Percentiles rank a stretch among this genome's conserved stretches.
Evolutionary conservation across 805 yeast genomes (phyloP).

Genomic region (Hanseniaspora osmophila): DNA sequence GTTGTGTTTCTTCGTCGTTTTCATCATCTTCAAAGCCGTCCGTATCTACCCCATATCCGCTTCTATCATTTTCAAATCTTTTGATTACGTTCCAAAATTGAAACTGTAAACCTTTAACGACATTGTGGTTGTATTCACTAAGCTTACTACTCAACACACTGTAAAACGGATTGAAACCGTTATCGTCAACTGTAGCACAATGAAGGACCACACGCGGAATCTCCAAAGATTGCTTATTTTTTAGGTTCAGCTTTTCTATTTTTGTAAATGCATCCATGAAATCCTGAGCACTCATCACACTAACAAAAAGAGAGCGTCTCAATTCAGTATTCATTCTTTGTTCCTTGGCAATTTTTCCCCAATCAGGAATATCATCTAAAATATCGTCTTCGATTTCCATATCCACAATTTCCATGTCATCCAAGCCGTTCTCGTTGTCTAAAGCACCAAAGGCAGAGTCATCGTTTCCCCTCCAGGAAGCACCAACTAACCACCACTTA

Average conservation of each 20-base stretch:
- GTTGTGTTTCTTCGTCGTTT: constrained; percentile 18
- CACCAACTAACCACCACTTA: constrained; percentile 98
- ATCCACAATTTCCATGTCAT: constrained; percentile 21
- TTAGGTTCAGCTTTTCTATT: constrained; percentile 64
- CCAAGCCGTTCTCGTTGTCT: constrained; percentile 6
- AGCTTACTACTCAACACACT: constrained; percentile 64
- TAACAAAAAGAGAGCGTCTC: constrained; percentile 83
- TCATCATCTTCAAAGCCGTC: constrained; percentile 19
- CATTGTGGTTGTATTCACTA: constrained; percentile 51
- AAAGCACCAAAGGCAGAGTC: constrained; percentile 9
- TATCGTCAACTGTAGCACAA: constrained; percentile 65
- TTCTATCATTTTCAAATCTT: constrained; percentile 46
- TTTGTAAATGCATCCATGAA: constrained; percentile 76
- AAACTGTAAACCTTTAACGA: constrained; percentile 78
- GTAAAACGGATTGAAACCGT: constrained; percentile 80
- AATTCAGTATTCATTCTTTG: constrained; percentile 94
- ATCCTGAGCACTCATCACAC: constrained; percentile 91
- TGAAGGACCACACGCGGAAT: constrained; percentile 76
- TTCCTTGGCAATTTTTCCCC: constrained; percentile 72
- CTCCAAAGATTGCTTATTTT: constrained; percentile 70
- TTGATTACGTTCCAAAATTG: constrained; percentile 75
- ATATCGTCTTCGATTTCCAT: constrained; percentile 40
- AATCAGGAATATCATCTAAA: constrained; percentile 62
- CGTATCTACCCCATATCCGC: constrained; percentile 24
- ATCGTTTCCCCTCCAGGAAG: constrained; percentile 78